A percentile compares a stretch with the other conserved stretches of the same genome.
Evolutionary conservation across 139 green algal species (phyloP).

Genomic region (Chlamydomonas schloesseri): DNA sequence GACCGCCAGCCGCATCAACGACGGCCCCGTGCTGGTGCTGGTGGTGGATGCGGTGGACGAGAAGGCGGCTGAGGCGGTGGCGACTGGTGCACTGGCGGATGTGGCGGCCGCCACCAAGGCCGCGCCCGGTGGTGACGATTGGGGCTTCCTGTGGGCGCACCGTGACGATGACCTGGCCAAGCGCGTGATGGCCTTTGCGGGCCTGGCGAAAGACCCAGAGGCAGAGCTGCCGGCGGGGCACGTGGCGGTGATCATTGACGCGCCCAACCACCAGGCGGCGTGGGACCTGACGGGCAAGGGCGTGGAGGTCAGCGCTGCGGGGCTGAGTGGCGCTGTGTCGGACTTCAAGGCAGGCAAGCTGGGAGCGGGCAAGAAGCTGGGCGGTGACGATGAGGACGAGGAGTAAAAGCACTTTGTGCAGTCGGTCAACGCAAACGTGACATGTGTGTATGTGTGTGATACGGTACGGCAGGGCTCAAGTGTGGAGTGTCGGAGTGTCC

Average conservation of each 20-base stretch:
- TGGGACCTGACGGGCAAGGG: slow-evolving; percentile 7
- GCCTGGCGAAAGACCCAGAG: not conserved
- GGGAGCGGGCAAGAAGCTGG: not conserved
- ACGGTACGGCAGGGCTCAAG: too few relatives aligned
- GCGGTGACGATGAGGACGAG: not conserved
- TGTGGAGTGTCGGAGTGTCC: too few relatives aligned
- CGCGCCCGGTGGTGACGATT: not conserved
- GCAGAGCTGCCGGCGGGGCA: not conserved
- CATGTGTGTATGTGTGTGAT: too few relatives aligned
- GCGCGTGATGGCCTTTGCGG: slow-evolving; percentile 11
- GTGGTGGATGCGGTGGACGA: not conserved
- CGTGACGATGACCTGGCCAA: not conserved
- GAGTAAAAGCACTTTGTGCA: too few relatives aligned
- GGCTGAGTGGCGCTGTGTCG: not conserved
- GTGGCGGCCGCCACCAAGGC: not conserved
- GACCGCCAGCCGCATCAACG: slow-evolving; percentile 12
- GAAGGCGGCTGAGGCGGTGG: not conserved
- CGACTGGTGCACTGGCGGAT: not conserved
- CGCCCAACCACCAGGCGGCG: not conserved
- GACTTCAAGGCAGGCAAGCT: slow-evolving; percentile 10
- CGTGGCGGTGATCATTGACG: slow-evolving; percentile 5
- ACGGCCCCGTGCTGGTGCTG: slow-evolving; percentile 13
- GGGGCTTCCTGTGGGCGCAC: slow-evolving; percentile 8
- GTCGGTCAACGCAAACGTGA: too few relatives aligned
- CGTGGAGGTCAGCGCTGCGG: slow-evolving; percentile 1